Evolutionary conservation across 106 monocot genomes (phyloP).

Genomic region (Hemerocallis citrina): DNA sequence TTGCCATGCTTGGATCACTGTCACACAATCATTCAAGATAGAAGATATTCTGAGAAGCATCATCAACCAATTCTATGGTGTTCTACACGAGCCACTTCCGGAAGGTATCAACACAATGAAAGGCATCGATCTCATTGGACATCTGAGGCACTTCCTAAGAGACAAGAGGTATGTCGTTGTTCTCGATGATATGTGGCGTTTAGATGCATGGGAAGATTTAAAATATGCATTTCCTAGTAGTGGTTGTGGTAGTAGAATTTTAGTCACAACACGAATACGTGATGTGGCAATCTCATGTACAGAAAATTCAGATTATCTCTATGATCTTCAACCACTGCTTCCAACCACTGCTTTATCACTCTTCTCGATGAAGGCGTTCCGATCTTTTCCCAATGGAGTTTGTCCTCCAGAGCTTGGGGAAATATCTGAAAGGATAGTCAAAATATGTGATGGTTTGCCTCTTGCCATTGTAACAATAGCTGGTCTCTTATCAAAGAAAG

Average conservation of each 20-base stretch:
- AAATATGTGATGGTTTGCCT: conserved; percentile 13
- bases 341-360: background rate
- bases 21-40: conserved; percentile 9
- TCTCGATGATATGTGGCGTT: conserved; percentile 24
- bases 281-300: conserved; percentile 7
- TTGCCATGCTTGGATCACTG: conserved; percentile 21
- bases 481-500: conserved; percentile 20
- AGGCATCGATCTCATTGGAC: conserved; percentile 8
- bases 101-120: conserved; percentile 2
- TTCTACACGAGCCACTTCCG: conserved; percentile 4
- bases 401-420: conserved; percentile 13
- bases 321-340: conserved; percentile 11
- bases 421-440: conserved; percentile 1
- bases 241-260: conserved; percentile 15
- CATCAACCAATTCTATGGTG: conserved; percentile 6
- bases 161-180: conserved; percentile 27
- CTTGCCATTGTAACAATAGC: conserved; percentile 22
- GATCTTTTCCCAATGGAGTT: background rate
- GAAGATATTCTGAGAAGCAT: conserved; percentile 16
- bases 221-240: conserved; percentile 20
- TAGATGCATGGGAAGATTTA: background rate
- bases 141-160: conserved; percentile 4
- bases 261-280: conserved; percentile 19
- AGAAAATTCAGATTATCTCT: background rate
- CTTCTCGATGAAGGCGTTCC: conserved; percentile 19